phyloP scores from a whole-genome alignment of 306 rosid species.

The Argentina anserina region DNA sequence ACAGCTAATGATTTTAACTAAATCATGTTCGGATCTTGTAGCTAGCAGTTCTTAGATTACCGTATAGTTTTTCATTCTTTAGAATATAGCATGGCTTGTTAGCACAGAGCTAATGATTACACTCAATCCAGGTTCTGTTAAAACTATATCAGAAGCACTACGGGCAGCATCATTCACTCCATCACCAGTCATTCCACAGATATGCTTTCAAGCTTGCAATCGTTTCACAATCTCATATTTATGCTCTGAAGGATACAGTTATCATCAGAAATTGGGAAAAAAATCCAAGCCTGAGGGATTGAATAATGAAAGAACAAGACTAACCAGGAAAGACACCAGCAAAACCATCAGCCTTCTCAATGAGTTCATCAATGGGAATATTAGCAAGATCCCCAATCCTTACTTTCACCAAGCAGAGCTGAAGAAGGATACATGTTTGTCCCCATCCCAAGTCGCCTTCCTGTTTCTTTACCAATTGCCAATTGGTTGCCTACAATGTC shows the following conservation, averaged over 20 bases:
- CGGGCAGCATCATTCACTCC: slow-evolving; percentile 78
- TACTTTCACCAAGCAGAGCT: slow-evolving; percentile 55
- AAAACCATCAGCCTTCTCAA: slow-evolving; percentile 77
- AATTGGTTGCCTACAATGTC: slow-evolving; percentile 60
- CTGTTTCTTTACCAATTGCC: slow-evolving; percentile 74
- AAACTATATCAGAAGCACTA: slow-evolving; percentile 73
- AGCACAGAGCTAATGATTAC: slow-evolving; percentile 76
- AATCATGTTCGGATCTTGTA: neutral
- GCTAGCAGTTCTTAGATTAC: slow-evolving; percentile 30
- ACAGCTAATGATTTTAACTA: neutral
- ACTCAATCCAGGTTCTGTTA: slow-evolving; percentile 77
- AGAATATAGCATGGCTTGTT: slow-evolving; percentile 77
- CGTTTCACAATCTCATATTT: slow-evolving; percentile 76
- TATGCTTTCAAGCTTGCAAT: slow-evolving; percentile 64
- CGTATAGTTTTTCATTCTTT: slow-evolving; percentile 76
- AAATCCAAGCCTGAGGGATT: neutral
- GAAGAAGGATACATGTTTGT: slow-evolving; percentile 82
- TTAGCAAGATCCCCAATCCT: slow-evolving; percentile 33
- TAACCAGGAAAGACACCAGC: slow-evolving; percentile 83
- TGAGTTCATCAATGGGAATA: slow-evolving; percentile 62
- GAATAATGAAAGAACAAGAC: slow-evolving; percentile 10
- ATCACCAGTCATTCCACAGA: slow-evolving; percentile 85
- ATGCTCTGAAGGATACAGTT: slow-evolving; percentile 42
- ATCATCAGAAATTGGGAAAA: slow-evolving; percentile 8
- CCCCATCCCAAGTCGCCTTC: slow-evolving; percentile 82